Conservation (phyloP, 306 rosid species). For the Cucurbita moschata region DNA sequence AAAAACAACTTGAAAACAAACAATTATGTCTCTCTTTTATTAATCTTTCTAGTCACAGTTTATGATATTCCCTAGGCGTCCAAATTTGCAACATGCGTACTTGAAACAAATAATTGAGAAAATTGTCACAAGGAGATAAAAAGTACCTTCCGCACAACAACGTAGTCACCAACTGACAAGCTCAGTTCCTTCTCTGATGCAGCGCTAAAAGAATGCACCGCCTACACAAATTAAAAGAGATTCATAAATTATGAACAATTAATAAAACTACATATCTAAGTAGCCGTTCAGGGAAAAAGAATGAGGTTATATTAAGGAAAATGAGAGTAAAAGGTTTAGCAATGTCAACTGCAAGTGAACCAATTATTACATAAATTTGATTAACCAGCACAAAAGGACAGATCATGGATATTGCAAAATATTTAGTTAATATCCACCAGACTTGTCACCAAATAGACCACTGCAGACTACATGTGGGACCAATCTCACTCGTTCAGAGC, state of each 20-base stretch:
- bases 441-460: background rate
- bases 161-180: constrained; percentile 73
- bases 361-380: background rate
- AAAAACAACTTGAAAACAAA: too few relatives aligned
- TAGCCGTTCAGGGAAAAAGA: background rate
- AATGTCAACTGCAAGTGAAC: background rate
- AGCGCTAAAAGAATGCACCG: constrained; percentile 51
- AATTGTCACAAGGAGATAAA: constrained; percentile 5
- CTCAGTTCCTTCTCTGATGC: constrained; percentile 77
- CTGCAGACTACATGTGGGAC: background rate
- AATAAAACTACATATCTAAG: background rate
- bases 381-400: background rate
- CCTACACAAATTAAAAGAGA: constrained; percentile 35
- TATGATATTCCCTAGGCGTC: background rate
- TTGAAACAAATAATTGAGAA: background rate
- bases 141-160: constrained; percentile 85
- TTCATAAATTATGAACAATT: background rate
- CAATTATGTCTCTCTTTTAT: background rate
- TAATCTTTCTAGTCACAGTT: background rate
- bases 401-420: background rate
- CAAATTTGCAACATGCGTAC: background rate
- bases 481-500: background rate
- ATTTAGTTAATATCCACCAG: background rate
- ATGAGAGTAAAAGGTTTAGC: background rate
- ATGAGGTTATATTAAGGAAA: background rate